Evolutionary conservation across 768 basidiomycete species (phyloP), one percentile per base, ranked within the genome.

Genomic region (Tylopilus intermedius): DNA sequence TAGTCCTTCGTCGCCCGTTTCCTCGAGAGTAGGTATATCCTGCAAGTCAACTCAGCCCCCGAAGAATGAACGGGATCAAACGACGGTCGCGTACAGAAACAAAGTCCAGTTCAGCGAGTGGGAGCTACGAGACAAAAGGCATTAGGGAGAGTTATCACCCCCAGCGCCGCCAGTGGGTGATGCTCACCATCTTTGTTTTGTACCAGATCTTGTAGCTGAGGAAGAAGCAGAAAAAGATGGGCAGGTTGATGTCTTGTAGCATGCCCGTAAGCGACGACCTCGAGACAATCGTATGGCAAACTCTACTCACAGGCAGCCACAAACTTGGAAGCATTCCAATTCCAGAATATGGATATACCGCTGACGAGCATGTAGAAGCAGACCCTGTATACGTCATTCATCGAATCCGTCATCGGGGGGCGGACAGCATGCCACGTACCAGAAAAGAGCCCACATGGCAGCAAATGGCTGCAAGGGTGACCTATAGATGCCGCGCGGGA

Each of bases 11-110:
- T 65, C 63, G 15, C 85, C 87, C 0, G 87, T 88, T 68, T 88
- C 84, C 67, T 86, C 84, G 29, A 81, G 45, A 0, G 79, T 77
- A 2, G 87, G 87, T 51, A 88, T 83, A 49, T 84, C 79, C 81
- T 84, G 55, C 4, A 32, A 29, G 6, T 46, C 29, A 39, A 10
- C 4, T 54, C 24, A 64, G 45, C 11, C 37, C n/a, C 3, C 5
- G 29, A n/a, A 45, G 10, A 8, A 24, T 10, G 29, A 38, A 32
- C 1, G 9, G 2, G 15, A 18, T 38, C 30, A 10, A 21, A 11
- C 5, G 26, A 27, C 8, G 0, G 29, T 49, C 5, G 66, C 79
- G 49, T 52, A 82, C 83, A 33, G 85, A 84, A 53, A 81, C 77
- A 54, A 88, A 84, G 65, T 88, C 87, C 79, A 87, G 84, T 58